phyloP scores from a whole-genome alignment of 805 yeast species.

The Lipomyces kockii region DNA sequence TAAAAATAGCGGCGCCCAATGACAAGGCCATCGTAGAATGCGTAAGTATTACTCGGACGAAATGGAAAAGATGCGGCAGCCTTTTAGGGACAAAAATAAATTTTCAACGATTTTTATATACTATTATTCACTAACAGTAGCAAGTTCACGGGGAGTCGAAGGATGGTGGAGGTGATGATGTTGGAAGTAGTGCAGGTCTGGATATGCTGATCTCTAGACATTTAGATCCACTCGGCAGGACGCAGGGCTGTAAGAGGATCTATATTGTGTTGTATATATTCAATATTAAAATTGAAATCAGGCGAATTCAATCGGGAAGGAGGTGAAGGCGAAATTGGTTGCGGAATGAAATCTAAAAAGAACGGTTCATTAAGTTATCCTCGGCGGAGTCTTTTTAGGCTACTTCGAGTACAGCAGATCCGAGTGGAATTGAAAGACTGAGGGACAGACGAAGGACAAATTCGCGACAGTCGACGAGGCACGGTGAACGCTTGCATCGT shows the following conservation, averaged over 20 bases:
- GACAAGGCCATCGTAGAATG: conserved; percentile 33
- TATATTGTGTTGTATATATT: neutral
- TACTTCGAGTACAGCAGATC: no score
- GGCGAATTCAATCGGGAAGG: neutral
- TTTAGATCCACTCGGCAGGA: conserved; percentile 3
- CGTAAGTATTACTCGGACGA: neutral
- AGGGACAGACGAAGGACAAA: no score
- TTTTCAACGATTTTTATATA: neutral
- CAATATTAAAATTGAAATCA: neutral
- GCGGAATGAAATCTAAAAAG: no score
- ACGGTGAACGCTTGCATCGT: no score
- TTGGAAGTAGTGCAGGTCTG: neutral
- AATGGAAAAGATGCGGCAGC: neutral
- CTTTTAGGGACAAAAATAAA: neutral
- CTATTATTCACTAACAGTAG: neutral
- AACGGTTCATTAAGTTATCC: no score
- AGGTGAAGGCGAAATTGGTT: neutral
- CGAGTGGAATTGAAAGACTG: no score
- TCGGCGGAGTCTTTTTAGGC: no score
- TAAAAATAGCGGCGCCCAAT: conserved; percentile 70
- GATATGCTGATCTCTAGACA: neutral
- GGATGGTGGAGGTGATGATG: neutral
- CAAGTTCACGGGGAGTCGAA: neutral
- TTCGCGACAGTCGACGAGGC: no score
- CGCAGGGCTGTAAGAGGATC: neutral